Evolutionary conservation across 2,329 filamentous ascomycete genomes (phyloP).

Genomic region (Amesomyces nigricolor): DNA sequence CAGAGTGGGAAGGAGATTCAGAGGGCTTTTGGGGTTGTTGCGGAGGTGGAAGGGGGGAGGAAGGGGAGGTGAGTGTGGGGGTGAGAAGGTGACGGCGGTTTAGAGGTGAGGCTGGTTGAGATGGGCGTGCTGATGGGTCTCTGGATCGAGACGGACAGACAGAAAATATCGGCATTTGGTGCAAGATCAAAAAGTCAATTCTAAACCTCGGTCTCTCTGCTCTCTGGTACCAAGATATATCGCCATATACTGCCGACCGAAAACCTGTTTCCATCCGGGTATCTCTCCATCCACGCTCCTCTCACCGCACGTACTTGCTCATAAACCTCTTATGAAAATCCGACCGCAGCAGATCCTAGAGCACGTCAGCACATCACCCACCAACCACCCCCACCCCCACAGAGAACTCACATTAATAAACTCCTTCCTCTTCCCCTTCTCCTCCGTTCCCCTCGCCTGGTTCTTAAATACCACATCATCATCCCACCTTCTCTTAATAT

Average conservation of each 20-base stretch:
- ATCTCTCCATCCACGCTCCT: not conserved
- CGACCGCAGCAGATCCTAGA: constrained; percentile 75
- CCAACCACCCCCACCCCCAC: not conserved
- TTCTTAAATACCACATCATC: constrained; percentile 99
- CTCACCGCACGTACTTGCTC: constrained; percentile 58
- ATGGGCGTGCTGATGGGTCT: not conserved
- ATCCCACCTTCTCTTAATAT: constrained; percentile 89
- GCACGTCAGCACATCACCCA: constrained; percentile 25
- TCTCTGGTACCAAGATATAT: not conserved
- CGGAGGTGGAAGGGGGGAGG: not conserved
- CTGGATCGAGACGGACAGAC: no score
- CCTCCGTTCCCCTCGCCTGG: constrained; percentile 89
- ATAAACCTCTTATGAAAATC: constrained; percentile 99
- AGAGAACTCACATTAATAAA: constrained; percentile 78
- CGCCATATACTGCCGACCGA: not conserved
- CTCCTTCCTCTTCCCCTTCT: constrained; percentile 80
- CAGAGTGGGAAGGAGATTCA: constrained; percentile 12
- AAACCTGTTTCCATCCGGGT: not conserved
- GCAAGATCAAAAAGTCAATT: no score
- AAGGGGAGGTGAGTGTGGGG: constrained; percentile 7
- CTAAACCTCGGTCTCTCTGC: not conserved
- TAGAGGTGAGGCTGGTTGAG: not conserved
- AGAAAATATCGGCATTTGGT: no score
- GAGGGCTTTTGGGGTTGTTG: constrained; percentile 8
- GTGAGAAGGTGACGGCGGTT: not conserved